Base-by-base conservation (phyloP, 169 alveolate species). In the Cryptosporidium viatorum region DNA sequence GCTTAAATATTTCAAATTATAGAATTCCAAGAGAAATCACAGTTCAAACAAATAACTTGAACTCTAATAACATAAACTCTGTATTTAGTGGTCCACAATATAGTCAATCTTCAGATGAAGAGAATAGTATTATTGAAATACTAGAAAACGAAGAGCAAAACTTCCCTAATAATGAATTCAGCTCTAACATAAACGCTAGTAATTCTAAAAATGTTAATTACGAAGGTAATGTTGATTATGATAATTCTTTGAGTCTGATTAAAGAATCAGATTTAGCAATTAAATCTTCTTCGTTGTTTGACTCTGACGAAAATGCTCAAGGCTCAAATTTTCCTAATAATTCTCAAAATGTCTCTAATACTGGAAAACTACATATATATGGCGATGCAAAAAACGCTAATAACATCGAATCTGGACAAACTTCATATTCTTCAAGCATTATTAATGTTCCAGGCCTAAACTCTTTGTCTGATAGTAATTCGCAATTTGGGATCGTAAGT, bases 31-130 rank as follows among this genome's bases (percentile, higher is more conserved):
- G 50, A 39, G 50, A 65, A n/a, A 33, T 26, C 14, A 29, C 6
- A 14, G 43, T 29, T 35, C 71, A 26, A n/a, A 65, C 52, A 65
- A 33, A 10, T 65, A 37, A 26, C 21, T 59, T n/a, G 33, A 6
- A 65, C 26, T 3, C 51, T 29, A n/a, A 33, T 29, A 23, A 31
- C 9, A 6, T 52, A 18, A n/a, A 23, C 23, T 29, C 71, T 16
- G 35, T 55, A 21, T 74, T 74, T 43, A 39, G 62, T 33, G 86
- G 86, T 10, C 55, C 86, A 12, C 86, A 74, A 12, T 74, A 74
- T 29, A 74, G 86, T 39, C 60, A 74, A n/a, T 74, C 86, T 12
- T 74, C 86, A 31, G 86, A 74, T 58, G 71, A 52, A n/a, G 50
- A 65, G 14, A 55, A 37, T 23, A 74, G 55, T 26, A 74, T 74